A percentile compares a stretch with the other conserved stretches of the same genome.
These are phyloP conservation scores for Candida gorgasii DNA, from an alignment of 805 yeast genomes.

Conservation along the genomic window DNA sequence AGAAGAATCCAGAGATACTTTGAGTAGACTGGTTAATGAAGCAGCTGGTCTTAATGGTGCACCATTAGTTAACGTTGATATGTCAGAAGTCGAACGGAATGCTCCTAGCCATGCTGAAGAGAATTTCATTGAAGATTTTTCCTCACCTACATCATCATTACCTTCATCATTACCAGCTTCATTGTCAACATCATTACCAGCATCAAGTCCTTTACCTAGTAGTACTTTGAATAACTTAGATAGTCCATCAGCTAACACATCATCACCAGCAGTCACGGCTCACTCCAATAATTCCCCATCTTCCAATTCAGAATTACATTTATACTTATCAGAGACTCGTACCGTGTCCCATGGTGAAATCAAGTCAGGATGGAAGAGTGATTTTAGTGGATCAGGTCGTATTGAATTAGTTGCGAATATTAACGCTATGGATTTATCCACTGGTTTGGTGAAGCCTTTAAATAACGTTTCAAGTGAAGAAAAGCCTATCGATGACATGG, in stretches of 20 bases:
- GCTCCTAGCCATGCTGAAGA: conserved; percentile 26
- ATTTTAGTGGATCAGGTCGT: conserved; percentile 73
- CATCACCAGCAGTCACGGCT: background rate
- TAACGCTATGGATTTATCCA: conserved; percentile 56
- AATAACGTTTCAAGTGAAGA: conserved; percentile 45
- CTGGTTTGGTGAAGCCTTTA: conserved; percentile 50
- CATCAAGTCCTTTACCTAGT: background rate
- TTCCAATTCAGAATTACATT: conserved; percentile 22
- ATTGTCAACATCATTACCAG: background rate
- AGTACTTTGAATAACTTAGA: background rate
- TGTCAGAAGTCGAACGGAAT: conserved; percentile 17
- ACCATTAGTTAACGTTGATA: conserved; percentile 18
- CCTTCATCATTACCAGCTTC: conserved; percentile 6
- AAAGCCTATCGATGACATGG: conserved; percentile 22
- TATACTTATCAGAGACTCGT: conserved; percentile 72
- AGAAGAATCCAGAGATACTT: conserved; percentile 6
- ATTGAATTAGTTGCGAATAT: conserved; percentile 79
- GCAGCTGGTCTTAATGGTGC: conserved; percentile 15
- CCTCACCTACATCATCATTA: background rate
- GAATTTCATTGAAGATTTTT: conserved; percentile 29
- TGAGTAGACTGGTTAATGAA: background rate
- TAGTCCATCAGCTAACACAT: background rate
- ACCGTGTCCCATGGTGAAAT: conserved; percentile 77
- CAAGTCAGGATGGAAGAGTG: conserved; percentile 94
- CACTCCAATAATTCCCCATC: conserved; percentile 11